Base-by-base conservation (phyloP, 2,329 filamentous ascomycete species). In the Thielaviopsis euricoi region DNA sequence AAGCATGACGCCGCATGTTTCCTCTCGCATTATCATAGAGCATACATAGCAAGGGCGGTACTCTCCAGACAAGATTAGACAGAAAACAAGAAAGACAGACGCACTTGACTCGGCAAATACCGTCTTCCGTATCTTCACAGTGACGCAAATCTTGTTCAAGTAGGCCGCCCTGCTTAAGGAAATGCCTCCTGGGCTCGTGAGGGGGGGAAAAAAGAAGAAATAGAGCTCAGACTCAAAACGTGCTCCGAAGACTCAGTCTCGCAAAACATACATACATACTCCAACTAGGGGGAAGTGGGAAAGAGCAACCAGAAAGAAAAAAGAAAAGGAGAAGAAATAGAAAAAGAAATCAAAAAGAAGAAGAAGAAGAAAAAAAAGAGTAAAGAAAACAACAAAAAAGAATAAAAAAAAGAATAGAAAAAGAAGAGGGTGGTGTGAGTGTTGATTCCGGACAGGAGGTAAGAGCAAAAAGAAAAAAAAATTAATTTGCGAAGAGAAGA, bases 171-270 rank as follows among this genome's bases (percentile, higher is more conserved):
- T 17, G 40, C 22, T 19, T 26, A 21, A 51, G 50, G 29, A 51
- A 50, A 58, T 37, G 43, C 43, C 26, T 49, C 52, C 40, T 26
- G 52, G 52, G 46, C 52, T 50, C 29, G 29, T 33, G 29, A 33
- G 29, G 29, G 29, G 29, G 29, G 29, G 29, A 33, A 26, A 26
- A 26, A 26, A 26, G 55, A 40, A 26, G 52, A 37, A 59, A 52
- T 46, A 51, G 21, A 56, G 15, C 26, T 51, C 19, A 37, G 37
- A 52, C 57, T 57, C 55, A 33, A 52, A 40, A 21, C 37, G 37
- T 52, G 33, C 22, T 59, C 57, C 48, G 15, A 56, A 59, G 53
- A 59, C 29, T 46, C 25, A 26, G 25, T 43, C 52, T 43, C 53
- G 26, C 48, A 52, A 59, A 49, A 59, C 53, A 43, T 52, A 52